Base-by-base conservation (phyloP, 2,329 filamentous ascomycete species). In the Neonectria magnoliae region DNA sequence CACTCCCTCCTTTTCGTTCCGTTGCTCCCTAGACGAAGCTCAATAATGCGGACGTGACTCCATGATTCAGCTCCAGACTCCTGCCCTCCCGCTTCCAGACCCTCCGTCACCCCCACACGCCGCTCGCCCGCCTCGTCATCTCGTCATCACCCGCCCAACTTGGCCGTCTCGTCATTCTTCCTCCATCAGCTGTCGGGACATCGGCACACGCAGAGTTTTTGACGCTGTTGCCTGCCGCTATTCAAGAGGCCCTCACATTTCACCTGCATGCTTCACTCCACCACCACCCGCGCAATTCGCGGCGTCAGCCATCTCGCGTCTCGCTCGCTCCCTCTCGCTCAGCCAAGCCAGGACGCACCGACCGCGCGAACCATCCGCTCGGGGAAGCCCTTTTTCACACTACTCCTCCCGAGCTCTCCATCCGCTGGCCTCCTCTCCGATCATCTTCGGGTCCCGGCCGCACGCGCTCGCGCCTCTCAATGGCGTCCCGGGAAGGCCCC, bases 401-500 rank as follows among this genome's bases (percentile, higher is more conserved):
- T 25, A 25, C 6, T 56, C 42, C 36, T 33, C 44, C 52, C 66
- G 44, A 58, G 58, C 48, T 41, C 31, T 33, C 44, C 44, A 27
- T 36, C 47, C 45, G 56, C 33, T 53, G 54, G 44, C 16, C 27
- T 29, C 56, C 33, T 38, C 31, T 38, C 54, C 59, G 63, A 44
- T 62, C 56, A 58, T 47, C n/a, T 60, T 53, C 53, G 36, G 45
- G 60, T 64, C 62, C 69, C 69, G 71, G 62, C 18, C 57, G 53
- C 58, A 52, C 55, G 69, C 66, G 22, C 38, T 33, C 27, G 42
- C 47, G 53, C 60, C 54, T 53, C 42, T 38, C 57, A 67, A 67
- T 70, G 65, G 68, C 65, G 65, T 65, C 42, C 51, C 70, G 68
- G 65, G 70, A 68, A 63, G 67, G 60, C 66, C 68, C 67, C 69